A percentile compares a stretch with the other conserved stretches of the same genome.
Evolutionary conservation across 257 asterid species (phyloP).

Genomic region (Nicotiana attenuata): DNA sequence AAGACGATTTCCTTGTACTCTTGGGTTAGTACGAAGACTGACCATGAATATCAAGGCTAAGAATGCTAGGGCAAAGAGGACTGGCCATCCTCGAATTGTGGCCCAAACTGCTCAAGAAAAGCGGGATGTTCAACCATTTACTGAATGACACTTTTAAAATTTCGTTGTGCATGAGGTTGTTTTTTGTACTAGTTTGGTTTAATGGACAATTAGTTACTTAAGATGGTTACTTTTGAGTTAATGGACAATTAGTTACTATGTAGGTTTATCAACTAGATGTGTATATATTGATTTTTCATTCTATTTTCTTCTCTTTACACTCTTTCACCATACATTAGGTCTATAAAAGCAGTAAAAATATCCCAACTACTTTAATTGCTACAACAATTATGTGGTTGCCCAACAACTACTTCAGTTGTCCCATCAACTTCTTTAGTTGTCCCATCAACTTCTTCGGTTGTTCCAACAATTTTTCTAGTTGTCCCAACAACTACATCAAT

Average conservation of each 20-base stretch:
- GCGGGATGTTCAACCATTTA: neutral
- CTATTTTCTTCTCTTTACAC: no score
- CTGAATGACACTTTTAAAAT: neutral
- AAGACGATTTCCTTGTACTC: neutral
- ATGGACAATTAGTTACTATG: neutral
- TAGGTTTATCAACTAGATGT: neutral
- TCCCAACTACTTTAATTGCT: neutral
- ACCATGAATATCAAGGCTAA: neutral
- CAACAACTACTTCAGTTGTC: no score
- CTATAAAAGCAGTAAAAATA: no score
- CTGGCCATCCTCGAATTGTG: neutral
- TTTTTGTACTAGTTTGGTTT: neutral
- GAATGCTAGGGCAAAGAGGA: neutral
- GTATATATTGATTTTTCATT: neutral
- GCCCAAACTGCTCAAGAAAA: neutral
- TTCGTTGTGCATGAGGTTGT: neutral
- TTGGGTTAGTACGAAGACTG: neutral
- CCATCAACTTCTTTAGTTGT: neutral
- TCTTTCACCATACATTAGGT: no score
- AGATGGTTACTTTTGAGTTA: neutral
- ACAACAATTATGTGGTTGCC: no score
- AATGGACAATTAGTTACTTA: neutral
- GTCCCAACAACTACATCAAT: neutral
- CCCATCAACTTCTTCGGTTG: neutral
- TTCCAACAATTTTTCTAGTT: neutral